Base-by-base conservation (phyloP, 768 basidiomycete genomes). In the Pulveroboletus sp. region DNA sequence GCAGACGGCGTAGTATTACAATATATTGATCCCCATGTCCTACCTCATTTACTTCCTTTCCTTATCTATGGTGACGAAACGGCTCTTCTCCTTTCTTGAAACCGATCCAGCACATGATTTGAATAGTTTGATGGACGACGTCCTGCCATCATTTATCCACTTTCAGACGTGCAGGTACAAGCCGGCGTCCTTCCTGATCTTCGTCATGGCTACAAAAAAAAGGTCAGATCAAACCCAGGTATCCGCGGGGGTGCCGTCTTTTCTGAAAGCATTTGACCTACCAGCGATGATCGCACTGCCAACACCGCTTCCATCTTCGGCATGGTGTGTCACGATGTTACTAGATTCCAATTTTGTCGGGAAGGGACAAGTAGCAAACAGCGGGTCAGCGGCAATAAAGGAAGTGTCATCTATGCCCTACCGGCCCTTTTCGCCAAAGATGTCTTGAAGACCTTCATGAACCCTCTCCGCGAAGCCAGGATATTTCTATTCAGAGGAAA, bases 401-500 rank as follows among this genome's bases (percentile, higher is more conserved):
- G 13, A 37, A 11, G 38, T 37, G n/a, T 39, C 8, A 17, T 39
- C 2, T 10, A 26, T 33, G 26, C 39, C 74, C 87, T 59, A 89
- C 89, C 83, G 80, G 63, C 93, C 96, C 75, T 91, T 92, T 57
- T 96, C 93, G 11, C 96, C 96, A 64, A 98, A 96, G 53, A 99
- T 85, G 64, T 98, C 96, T 37, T 86, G 78, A 51, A 99, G 71
- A 13, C 93, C 96, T 65, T 94, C 85, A 58, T 96, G 92, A 49
- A 98, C 84, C 51, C 93, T 77, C 57, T 97, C 90, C 33, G 93
- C 81, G 64, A 98, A 99, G 35, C 87, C 83, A 30, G 96, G 96
- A 71, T 98, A 98, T 90, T 97, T 96, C 93, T 97, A 51, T 17
- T 6, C n/a, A 46, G 13, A 31, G 5, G 1, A 30, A 31, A 32